phyloP scores from a whole-genome alignment of 2,329 filamentous ascomycete genomes.

The Beauveria sp. region DNA sequence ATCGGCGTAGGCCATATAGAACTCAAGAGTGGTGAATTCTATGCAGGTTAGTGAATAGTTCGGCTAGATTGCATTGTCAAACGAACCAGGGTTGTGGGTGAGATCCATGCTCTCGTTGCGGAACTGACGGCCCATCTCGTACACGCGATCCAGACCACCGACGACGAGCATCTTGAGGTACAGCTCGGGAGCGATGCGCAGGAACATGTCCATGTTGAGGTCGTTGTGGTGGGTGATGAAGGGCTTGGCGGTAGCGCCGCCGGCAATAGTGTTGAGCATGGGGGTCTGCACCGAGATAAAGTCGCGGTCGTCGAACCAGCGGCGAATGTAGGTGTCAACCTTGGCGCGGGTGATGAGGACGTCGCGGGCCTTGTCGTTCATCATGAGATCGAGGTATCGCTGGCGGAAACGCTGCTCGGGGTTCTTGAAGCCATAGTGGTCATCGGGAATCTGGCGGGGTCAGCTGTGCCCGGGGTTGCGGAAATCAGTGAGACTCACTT shows the following conservation, averaged over 20 bases:
- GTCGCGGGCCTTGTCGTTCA: slow-evolving; percentile 82
- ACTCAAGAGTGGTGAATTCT: slow-evolving; percentile 96
- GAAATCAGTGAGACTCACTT: slow-evolving; percentile 35
- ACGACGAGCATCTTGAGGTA: slow-evolving; percentile 96
- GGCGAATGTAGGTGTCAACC: slow-evolving; percentile 82
- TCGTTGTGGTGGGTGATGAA: slow-evolving; percentile 97
- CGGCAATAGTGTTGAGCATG: slow-evolving; percentile 94
- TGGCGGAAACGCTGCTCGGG: slow-evolving; percentile 89
- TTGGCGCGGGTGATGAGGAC: slow-evolving; percentile 79
- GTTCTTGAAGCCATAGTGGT: slow-evolving; percentile 93
- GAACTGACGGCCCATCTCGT: slow-evolving; percentile 94
- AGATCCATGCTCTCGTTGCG: slow-evolving; percentile 68
- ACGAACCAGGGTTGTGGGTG: slow-evolving; percentile 70
- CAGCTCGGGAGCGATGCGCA: slow-evolving; percentile 90
- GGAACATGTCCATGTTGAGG: slow-evolving; percentile 85
- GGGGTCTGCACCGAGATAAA: slow-evolving; percentile 96
- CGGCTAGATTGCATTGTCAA: not conserved
- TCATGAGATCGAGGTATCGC: slow-evolving; percentile 91
- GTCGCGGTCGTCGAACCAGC: slow-evolving; percentile 78
- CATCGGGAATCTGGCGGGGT: slow-evolving; percentile 50
- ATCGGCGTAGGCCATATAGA: slow-evolving; percentile 91
- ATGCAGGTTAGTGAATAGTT: slow-evolving; percentile 23
- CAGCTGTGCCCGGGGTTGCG: not conserved
- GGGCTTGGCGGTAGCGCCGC: slow-evolving; percentile 86
- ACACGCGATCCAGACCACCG: slow-evolving; percentile 88